Percentiles rank a stretch among this genome's conserved stretches.
Conservation (phyloP, 106 monocot genomes). For the Cymbidium sinense region DNA sequence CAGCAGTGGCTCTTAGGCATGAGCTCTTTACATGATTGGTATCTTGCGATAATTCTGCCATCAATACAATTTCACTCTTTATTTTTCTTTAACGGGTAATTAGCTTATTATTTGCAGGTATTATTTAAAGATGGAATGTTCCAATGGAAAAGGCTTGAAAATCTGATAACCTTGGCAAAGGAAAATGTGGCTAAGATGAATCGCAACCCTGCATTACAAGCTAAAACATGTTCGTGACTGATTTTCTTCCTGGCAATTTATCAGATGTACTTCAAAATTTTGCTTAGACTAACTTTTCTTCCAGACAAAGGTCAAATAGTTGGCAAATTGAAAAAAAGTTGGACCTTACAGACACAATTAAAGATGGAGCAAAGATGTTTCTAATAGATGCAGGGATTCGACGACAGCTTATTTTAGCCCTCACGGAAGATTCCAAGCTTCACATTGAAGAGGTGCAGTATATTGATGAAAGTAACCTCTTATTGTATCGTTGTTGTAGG, state of each 20-base stretch:
- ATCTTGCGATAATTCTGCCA: background rate
- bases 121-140: conserved; percentile 95
- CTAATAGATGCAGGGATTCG: conserved; percentile 87
- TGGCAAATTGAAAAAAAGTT: conserved; percentile 52
- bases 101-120: conserved; percentile 36
- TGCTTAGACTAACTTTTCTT: conserved; percentile 4
- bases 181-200: conserved; percentile 95
- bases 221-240: conserved; percentile 40
- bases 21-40: no score
- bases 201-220: conserved; percentile 69
- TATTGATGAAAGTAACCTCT: background rate
- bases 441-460: conserved; percentile 84
- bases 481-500: background rate
- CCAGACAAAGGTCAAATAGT: conserved; percentile 38
- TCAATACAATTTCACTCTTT: background rate
- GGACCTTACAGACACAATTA: conserved; percentile 93
- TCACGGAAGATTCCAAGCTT: conserved; percentile 94
- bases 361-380: conserved; percentile 90
- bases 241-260: background rate
- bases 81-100: background rate
- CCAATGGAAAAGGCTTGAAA: conserved; percentile 99
- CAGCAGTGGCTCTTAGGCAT: no score
- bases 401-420: conserved; percentile 80
- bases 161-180: conserved; percentile 91
- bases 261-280: background rate